Conservation (phyloP, 495 filamentous ascomycete species). For the Talaromyces stipitatus region DNA sequence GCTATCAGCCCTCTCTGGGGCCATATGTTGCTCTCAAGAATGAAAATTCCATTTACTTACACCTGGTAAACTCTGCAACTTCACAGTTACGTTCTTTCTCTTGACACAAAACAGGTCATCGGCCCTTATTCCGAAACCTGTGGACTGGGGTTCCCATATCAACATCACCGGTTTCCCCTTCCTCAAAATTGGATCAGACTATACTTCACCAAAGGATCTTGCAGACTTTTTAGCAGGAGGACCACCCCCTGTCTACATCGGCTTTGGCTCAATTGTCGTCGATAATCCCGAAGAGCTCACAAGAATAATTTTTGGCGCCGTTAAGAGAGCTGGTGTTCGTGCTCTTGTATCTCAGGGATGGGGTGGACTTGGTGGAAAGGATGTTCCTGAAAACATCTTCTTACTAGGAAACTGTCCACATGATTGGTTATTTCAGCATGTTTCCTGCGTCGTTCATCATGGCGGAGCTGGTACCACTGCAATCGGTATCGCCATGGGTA, state of each 20-base stretch:
- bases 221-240: constrained; percentile 56
- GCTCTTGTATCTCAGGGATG: constrained; percentile 75
- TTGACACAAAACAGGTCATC: no score
- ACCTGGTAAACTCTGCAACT: no score
- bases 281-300: constrained; percentile 64
- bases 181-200: constrained; percentile 53
- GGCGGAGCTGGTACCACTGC: constrained; percentile 80
- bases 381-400: constrained; percentile 57
- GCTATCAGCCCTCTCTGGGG: constrained; percentile 59
- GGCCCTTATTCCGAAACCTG: constrained; percentile 67
- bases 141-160: constrained; percentile 66
- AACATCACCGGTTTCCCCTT: constrained; percentile 70
- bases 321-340: constrained; percentile 55
- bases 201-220: constrained; percentile 54
- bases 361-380: constrained; percentile 62
- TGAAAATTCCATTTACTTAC: not conserved
- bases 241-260: constrained; percentile 68
- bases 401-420: constrained; percentile 73
- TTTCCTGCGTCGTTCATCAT: constrained; percentile 72
- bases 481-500: constrained; percentile 57
- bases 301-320: constrained; percentile 58
- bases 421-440: constrained; percentile 73
- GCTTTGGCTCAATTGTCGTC: constrained; percentile 75
- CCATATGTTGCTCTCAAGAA: constrained; percentile 11
- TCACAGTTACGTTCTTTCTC: no score